These are phyloP conservation scores for Colletotrichum eremochloae DNA, from an alignment of 2,329 filamentous ascomycete species.

Conservation along the genomic window DNA sequence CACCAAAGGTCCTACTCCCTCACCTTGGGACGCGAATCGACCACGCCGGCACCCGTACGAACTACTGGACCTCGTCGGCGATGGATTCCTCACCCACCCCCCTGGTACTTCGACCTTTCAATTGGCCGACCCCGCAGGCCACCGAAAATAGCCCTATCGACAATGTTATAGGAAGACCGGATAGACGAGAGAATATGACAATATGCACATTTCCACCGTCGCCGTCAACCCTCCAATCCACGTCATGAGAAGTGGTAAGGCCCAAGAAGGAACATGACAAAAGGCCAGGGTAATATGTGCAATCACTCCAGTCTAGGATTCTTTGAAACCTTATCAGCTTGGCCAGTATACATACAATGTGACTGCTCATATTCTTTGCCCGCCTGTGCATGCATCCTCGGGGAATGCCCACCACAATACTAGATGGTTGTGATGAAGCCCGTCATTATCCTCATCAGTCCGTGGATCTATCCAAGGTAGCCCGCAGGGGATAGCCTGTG, in stretches of 20 bases:
- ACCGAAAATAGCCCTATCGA: constrained; percentile 9
- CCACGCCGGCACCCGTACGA: neutral
- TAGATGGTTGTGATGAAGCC: constrained; percentile 24
- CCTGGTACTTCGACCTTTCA: neutral
- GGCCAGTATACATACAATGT: constrained; percentile 8
- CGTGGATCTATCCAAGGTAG: neutral
- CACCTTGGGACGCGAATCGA: no score
- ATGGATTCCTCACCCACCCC: neutral
- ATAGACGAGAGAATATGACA: constrained; percentile 24
- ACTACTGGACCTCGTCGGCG: neutral
- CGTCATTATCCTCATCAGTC: constrained; percentile 2
- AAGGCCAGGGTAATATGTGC: constrained; percentile 14
- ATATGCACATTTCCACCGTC: constrained; percentile 12
- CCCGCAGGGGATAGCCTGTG: neutral
- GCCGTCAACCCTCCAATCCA: constrained; percentile 22
- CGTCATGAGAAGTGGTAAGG: neutral
- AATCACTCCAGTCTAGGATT: constrained; percentile 1
- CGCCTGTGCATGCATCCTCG: constrained; percentile 21
- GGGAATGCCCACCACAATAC: constrained; percentile 12
- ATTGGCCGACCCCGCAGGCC: neutral
- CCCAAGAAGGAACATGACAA: constrained; percentile 5
- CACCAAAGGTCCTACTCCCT: neutral
- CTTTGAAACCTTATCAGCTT: constrained; percentile 1
- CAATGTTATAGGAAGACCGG: constrained; percentile 13
- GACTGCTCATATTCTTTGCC: constrained; percentile 16